phyloP scores from a whole-genome alignment of 345 rosid genomes.

The Syzygium oleosum region DNA sequence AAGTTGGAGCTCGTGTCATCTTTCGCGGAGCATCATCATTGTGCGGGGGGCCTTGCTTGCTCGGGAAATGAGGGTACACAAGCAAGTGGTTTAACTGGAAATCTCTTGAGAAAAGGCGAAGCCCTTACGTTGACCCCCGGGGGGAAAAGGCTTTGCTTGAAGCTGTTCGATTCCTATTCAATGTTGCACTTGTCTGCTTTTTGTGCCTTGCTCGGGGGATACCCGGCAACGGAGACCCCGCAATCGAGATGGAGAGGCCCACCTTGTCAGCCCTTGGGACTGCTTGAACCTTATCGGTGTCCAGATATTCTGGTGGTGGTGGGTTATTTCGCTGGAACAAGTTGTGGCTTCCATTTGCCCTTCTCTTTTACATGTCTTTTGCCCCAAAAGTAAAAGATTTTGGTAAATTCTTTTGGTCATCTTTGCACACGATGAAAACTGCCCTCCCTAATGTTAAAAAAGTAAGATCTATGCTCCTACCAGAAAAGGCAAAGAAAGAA shows the following conservation, averaged over 20 bases:
- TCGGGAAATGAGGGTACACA: constrained; percentile 15
- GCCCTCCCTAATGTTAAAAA: not conserved
- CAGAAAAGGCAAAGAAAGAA: not conserved
- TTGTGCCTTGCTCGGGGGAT: constrained; percentile 20
- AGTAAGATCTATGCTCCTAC: not conserved
- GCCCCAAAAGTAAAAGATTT: not conserved
- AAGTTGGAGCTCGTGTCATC: constrained; percentile 16
- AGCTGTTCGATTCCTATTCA: constrained; percentile 1
- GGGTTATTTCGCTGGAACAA: constrained; percentile 16
- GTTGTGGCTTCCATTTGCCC: constrained; percentile 13
- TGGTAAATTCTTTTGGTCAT: not conserved
- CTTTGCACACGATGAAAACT: not conserved
- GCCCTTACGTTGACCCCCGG: constrained; percentile 3
- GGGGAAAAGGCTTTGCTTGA: constrained; percentile 2
- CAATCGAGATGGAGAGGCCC: constrained; percentile 6
- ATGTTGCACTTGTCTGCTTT: constrained; percentile 13
- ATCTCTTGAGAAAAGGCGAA: constrained; percentile 10
- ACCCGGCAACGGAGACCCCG: constrained; percentile 25
- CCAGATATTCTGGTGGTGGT: constrained; percentile 28
- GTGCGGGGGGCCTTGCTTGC: constrained; percentile 9
- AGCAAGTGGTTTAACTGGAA: constrained; percentile 25
- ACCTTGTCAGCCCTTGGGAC: constrained; percentile 3
- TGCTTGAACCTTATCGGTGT: not conserved
- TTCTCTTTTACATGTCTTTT: not conserved
- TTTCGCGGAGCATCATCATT: constrained; percentile 33